phyloP scores from a whole-genome alignment of 805 yeast genomes.

The Cyberlindnera americana region DNA sequence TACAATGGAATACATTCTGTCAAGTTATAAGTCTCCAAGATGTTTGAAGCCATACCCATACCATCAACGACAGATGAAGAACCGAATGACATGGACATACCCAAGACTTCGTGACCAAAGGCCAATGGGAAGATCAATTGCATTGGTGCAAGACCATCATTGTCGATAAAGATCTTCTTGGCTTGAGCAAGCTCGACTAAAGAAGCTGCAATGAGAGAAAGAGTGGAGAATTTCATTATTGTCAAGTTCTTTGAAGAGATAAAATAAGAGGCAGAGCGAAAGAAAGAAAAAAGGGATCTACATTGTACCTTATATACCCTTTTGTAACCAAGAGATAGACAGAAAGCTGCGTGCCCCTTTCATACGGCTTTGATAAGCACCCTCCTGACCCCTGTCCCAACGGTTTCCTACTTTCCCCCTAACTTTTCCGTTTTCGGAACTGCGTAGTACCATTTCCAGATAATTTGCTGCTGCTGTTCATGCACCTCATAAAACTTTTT shows the following conservation, averaged over 20 bases:
- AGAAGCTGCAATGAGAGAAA: constrained; percentile 16
- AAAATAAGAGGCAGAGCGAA: too few species aligned
- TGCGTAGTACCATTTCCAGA: neutral
- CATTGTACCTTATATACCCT: too few species aligned
- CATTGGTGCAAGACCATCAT: constrained; percentile 39
- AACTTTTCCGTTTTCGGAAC: neutral
- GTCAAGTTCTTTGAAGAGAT: too few species aligned
- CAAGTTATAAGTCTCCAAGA: constrained; percentile 33
- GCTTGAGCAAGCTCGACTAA: constrained; percentile 19
- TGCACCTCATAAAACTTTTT: too few species aligned
- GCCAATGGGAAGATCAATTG: constrained; percentile 36
- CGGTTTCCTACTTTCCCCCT: too few species aligned
- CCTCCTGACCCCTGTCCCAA: too few species aligned
- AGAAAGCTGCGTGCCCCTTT: too few species aligned
- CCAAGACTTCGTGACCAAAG: constrained; percentile 39
- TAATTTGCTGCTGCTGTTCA: too few species aligned
- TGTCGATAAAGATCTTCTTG: constrained; percentile 39
- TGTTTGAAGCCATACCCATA: constrained; percentile 32
- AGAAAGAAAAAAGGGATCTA: too few species aligned
- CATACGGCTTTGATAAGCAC: too few species aligned
- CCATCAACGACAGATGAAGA: constrained; percentile 37
- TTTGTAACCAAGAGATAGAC: too few species aligned
- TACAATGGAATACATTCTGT: constrained; percentile 35
- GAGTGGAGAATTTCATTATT: constrained; percentile 14
- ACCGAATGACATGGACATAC: constrained; percentile 39